These are phyloP conservation scores for Umbelopsis sp. DNA, from an alignment of 371 early-diverging fungal genomes.

Conservation along the genomic window DNA sequence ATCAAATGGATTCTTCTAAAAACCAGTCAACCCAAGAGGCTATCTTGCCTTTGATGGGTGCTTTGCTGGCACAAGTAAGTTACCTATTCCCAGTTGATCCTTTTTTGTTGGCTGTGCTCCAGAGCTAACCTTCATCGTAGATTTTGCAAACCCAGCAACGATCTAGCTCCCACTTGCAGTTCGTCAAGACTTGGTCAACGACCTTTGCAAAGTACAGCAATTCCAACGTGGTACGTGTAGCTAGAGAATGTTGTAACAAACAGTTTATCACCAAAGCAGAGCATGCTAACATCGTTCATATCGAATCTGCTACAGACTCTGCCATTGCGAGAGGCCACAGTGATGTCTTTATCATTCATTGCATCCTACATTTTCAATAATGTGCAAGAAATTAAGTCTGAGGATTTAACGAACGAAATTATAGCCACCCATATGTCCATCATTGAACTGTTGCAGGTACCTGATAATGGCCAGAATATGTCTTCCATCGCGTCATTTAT, in stretches of 20 bases:
- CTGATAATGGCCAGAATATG: not conserved
- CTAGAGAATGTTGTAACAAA: not conserved
- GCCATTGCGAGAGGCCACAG: slow-evolving; percentile 61
- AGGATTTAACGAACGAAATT: slow-evolving; percentile 22
- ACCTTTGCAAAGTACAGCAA: slow-evolving; percentile 53
- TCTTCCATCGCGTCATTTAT: not conserved
- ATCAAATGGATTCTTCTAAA: slow-evolving; percentile 27
- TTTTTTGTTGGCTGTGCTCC: too few relatives aligned
- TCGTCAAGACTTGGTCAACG: slow-evolving; percentile 49
- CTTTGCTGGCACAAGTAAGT: slow-evolving; percentile 47
- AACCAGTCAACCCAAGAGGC: slow-evolving; percentile 42
- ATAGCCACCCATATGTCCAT: slow-evolving; percentile 27
- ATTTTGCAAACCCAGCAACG: slow-evolving; percentile 20
- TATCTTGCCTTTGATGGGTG: slow-evolving; percentile 46
- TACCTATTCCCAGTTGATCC: not conserved
- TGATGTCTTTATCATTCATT: slow-evolving; percentile 52
- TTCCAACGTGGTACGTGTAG: slow-evolving; percentile 43
- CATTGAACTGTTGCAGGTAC: slow-evolving; percentile 33
- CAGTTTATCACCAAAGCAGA: not conserved
- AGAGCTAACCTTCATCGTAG: not conserved
- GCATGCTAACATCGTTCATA: not conserved
- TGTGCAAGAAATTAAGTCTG: slow-evolving; percentile 34
- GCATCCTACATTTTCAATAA: slow-evolving; percentile 29
- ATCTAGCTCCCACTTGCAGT: slow-evolving; percentile 34
- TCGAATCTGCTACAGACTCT: slow-evolving; percentile 34